Evolutionary conservation across 1,284 basidiomycete genomes (phyloP).

Genomic region (Pseudozyma hubeiensis): DNA sequence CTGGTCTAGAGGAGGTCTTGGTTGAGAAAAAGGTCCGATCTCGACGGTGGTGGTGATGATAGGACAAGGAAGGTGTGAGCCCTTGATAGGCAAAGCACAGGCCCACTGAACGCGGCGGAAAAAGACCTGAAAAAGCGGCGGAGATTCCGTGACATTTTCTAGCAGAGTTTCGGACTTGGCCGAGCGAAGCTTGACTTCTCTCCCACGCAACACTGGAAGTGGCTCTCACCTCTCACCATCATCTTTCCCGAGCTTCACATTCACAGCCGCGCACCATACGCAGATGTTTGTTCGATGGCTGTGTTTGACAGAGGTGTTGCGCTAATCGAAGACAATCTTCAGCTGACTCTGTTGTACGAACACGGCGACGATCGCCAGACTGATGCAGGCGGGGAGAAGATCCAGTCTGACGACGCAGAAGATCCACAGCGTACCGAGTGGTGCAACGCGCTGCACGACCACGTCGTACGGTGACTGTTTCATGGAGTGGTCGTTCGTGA

Average conservation of each 20-base stretch:
- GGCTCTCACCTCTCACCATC: not conserved
- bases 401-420: constrained; percentile 67
- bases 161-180: constrained; percentile 21
- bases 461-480: constrained; percentile 57
- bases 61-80: not conserved
- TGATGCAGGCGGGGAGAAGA: constrained; percentile 57
- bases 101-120: constrained; percentile 1
- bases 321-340: constrained; percentile 39
- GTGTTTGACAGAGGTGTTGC: not conserved
- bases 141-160: constrained; percentile 13
- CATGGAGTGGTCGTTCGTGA: not conserved
- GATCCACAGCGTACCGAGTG: constrained; percentile 69
- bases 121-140: not conserved
- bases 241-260: too few relatives aligned
- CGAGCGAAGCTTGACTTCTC: constrained; percentile 3
- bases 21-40: not conserved
- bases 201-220: not conserved
- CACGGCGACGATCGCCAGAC: constrained; percentile 58
- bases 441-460: constrained; percentile 65
- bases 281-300: too few relatives aligned
- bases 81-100: constrained; percentile 12
- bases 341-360: constrained; percentile 37
- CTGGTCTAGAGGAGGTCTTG: not conserved
- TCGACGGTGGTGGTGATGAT: constrained; percentile 4
- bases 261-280: not conserved